Evolutionary conservation across 129 eudicot species (phyloP).

Genomic region (Saussurea involucrata): DNA sequence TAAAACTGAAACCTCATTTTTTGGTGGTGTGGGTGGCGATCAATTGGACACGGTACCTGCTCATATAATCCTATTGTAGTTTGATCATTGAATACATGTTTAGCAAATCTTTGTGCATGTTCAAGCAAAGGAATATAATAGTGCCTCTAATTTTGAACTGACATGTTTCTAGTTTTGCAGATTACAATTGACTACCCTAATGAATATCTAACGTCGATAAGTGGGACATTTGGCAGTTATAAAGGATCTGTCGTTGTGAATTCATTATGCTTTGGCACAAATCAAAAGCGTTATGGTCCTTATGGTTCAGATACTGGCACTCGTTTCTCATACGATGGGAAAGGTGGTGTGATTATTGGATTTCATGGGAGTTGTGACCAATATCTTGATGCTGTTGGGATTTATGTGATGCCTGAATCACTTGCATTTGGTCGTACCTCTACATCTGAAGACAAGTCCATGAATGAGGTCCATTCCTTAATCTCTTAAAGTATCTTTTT

Average conservation of each 20-base stretch:
- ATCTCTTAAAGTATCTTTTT: not conserved
- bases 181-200: not conserved
- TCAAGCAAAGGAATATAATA: not conserved
- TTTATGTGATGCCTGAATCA: conserved; percentile 7
- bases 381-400: conserved; percentile 19
- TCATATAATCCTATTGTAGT: not conserved
- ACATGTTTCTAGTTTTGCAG: conserved; percentile 6
- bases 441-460: not conserved
- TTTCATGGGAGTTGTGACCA: not conserved
- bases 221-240: not conserved
- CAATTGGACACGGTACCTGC: not conserved
- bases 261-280: conserved; percentile 22
- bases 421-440: not conserved
- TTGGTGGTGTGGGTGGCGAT: not conserved
- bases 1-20: not conserved
- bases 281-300: conserved; percentile 28
- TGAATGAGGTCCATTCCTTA: not conserved
- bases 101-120: too few relatives aligned
- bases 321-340: conserved; percentile 15
- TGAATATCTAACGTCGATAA: not conserved
- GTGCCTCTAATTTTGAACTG: not conserved
- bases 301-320: conserved; percentile 5
- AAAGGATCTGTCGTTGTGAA: not conserved
- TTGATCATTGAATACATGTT: not conserved
- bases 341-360: conserved; percentile 15